Conservation (phyloP, 768 basidiomycete species). For the Tylopilus subfusipes region DNA sequence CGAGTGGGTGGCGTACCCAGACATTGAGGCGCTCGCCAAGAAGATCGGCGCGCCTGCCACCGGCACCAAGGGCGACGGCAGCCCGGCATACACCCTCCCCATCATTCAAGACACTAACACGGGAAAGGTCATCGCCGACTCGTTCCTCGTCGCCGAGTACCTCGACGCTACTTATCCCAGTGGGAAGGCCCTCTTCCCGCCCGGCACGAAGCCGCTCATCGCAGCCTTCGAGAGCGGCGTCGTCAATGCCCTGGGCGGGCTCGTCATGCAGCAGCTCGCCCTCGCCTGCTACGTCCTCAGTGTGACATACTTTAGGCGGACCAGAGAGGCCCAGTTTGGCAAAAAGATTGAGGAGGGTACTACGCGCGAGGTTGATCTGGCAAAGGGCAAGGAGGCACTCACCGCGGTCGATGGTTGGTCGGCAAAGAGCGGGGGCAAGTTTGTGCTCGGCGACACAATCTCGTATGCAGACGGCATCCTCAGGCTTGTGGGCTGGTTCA, state of each 20-base stretch:
- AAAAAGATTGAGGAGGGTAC: conserved; percentile 34
- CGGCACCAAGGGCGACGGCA: conserved; percentile 28
- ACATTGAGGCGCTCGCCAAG: conserved; percentile 35
- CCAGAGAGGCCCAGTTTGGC: conserved; percentile 32
- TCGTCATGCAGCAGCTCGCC: conserved; percentile 16
- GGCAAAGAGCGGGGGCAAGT: conserved; percentile 27
- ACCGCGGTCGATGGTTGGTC: conserved; percentile 31
- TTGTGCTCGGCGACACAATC: conserved; percentile 33
- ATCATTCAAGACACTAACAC: conserved; percentile 40
- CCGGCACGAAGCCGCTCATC: conserved; percentile 38
- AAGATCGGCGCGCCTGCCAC: conserved; percentile 34
- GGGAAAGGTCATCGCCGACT: conserved; percentile 36
- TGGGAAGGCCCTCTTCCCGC: conserved; percentile 40
- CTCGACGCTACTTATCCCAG: conserved; percentile 42
- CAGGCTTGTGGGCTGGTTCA: conserved; percentile 34
- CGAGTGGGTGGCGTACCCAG: conserved; percentile 42
- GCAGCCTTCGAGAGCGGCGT: conserved; percentile 34
- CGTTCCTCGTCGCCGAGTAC: conserved; percentile 43
- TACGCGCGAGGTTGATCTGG: conserved; percentile 25
- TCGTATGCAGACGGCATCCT: conserved; percentile 35
- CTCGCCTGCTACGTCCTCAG: conserved; percentile 21
- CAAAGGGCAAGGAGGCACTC: conserved; percentile 25
- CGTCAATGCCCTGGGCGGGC: conserved; percentile 6
- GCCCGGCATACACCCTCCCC: conserved; percentile 38
- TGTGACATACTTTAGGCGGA: conserved; percentile 32